A percentile compares a stretch with the other conserved stretches of the same genome.
Conservation (phyloP, 441 rosid species). For the Dalechampia spathulata region DNA sequence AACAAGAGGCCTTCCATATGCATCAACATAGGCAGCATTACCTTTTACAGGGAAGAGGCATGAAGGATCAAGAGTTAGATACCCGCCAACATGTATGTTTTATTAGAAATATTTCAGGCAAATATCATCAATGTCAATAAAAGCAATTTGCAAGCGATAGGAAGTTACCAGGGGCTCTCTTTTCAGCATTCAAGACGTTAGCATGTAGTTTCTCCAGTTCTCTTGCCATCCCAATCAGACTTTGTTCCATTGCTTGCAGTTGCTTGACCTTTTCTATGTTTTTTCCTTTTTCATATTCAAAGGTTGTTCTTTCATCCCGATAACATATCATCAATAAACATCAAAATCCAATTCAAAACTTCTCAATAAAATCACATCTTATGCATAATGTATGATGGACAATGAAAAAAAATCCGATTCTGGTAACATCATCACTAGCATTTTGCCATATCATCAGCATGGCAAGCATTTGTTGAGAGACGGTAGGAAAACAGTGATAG, state of each 20-base stretch:
- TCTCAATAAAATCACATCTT: not conserved
- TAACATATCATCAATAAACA: not conserved
- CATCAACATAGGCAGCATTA: slow-evolving; percentile 24
- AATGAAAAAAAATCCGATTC: not conserved
- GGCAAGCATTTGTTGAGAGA: not conserved
- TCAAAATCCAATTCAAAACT: not conserved
- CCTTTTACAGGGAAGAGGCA: slow-evolving; percentile 16
- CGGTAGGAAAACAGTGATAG: too few species aligned
- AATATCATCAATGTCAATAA: not conserved
- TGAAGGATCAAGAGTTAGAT: slow-evolving; percentile 19
- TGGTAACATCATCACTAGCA: not conserved
- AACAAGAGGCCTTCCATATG: slow-evolving; percentile 23
- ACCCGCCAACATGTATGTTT: slow-evolving; percentile 18
- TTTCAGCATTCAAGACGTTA: slow-evolving; percentile 40
- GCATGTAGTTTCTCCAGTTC: slow-evolving; percentile 53
- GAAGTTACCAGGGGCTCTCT: slow-evolving; percentile 30
- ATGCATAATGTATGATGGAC: not conserved
- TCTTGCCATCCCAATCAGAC: slow-evolving; percentile 52
- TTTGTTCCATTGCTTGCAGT: slow-evolving; percentile 56
- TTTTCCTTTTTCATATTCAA: slow-evolving; percentile 53
- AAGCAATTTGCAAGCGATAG: not conserved
- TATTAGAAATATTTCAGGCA: slow-evolving; percentile 12
- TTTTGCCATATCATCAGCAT: not conserved
- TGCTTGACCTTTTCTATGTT: slow-evolving; percentile 56
- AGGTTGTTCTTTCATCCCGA: slow-evolving; percentile 37